These are phyloP conservation scores for Discostella pseudostelligera DNA, from an alignment of 108 stramenopile genomes.

Conservation along the genomic window DNA sequence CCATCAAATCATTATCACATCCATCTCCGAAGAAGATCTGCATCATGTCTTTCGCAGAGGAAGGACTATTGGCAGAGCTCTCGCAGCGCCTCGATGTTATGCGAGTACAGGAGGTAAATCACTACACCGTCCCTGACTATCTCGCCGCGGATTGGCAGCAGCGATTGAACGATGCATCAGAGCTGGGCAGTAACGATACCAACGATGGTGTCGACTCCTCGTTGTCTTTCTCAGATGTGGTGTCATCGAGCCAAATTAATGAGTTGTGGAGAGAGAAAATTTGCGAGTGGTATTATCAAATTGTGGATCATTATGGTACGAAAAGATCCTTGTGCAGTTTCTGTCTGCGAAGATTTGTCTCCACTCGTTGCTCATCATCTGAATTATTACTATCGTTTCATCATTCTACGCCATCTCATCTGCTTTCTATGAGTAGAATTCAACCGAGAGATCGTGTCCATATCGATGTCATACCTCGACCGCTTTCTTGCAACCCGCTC, in stretches of 20 bases:
- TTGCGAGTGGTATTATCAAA: slow-evolving; percentile 76
- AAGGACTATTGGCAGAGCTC: background rate
- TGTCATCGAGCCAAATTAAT: slow-evolving; percentile 54
- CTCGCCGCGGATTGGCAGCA: slow-evolving; percentile 43
- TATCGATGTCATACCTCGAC: slow-evolving; percentile 66
- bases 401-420: too few relatives aligned
- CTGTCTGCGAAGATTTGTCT: too few relatives aligned
- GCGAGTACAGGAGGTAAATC: slow-evolving; percentile 40
- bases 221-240: slow-evolving; percentile 13
- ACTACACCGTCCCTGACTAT: slow-evolving; percentile 54
- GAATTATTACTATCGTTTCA: too few relatives aligned
- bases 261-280: slow-evolving; percentile 77
- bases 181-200: background rate
- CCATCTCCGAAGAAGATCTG: too few relatives aligned
- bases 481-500: slow-evolving; percentile 52
- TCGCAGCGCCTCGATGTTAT: slow-evolving; percentile 23
- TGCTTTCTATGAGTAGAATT: slow-evolving; percentile 32
- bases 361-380: too few relatives aligned
- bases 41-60: background rate
- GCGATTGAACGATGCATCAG: slow-evolving; percentile 3
- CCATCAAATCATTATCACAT: too few relatives aligned
- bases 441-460: slow-evolving; percentile 61
- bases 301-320: slow-evolving; percentile 60
- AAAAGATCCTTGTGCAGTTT: too few relatives aligned
- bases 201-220: background rate